Evolutionary conservation across 2,329 filamentous ascomycete species (phyloP), one percentile per base, ranked within the genome.

Genomic region (Alternaria alternata): DNA sequence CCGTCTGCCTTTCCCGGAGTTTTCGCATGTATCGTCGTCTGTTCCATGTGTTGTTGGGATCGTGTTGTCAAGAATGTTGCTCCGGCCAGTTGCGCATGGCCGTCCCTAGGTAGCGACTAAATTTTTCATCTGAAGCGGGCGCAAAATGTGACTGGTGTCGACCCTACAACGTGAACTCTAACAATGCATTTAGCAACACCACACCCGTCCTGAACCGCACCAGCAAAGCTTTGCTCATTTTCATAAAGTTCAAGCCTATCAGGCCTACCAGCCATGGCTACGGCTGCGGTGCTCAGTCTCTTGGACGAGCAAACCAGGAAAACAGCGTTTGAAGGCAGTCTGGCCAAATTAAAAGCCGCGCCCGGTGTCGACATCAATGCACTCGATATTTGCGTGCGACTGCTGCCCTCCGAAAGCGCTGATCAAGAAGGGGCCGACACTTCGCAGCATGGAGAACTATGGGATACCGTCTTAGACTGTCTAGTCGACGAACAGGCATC

Each of bases 251-350:
- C 16, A 14, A 12, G n/a, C 22, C 9, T 9, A 38, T 4, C 20
- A 36, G 14, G 46, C 46, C 18, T 11, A 2, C 2, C 20, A 20
- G 32, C 26, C 32, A 63, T 60, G 59, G 51, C 60, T 4, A 64
- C 68, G 52, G 66, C 71, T 44, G 61, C 61, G 24, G 59, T 72
- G 39, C 63, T 75, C 32, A 54, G 61, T 36, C 67, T 73, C 43
- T 59, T 72, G 22, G 69, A 72, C 44, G 66, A 65, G 24, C 54
- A 64, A 14, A 55, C 69, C 20, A 68, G 58, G 43, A 49, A 55
- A n/a, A 51, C 60, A 22, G 71, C 69, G 0, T 74, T 73, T 34
- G 63, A 72, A 22, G 61, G 64, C 34, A 71, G 66, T 43, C 69
- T 72, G 58, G 38, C 54, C 11, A 70, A 53, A 49, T 51, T 76